A percentile compares a stretch with the other conserved stretches of the same genome.
phyloP scores from a whole-genome alignment of 2,329 filamentous ascomycete species.

The Cladosporium oxysporum region DNA sequence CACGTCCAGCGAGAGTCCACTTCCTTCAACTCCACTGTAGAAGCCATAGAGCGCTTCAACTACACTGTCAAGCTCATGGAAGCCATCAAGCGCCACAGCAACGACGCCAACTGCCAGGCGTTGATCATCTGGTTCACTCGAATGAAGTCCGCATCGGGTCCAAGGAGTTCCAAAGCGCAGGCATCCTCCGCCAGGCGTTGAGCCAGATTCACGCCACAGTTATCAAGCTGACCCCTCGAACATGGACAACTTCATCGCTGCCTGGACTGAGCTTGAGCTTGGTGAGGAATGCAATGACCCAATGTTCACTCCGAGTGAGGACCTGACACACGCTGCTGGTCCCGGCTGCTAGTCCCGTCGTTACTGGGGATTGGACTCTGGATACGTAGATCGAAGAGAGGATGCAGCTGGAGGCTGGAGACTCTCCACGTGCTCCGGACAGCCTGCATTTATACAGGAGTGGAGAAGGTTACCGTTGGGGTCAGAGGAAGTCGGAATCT shows the following conservation, averaged over 20 bases:
- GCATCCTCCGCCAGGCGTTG: neutral
- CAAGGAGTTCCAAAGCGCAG: neutral
- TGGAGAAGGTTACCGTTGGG: neutral
- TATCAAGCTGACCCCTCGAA: too few species aligned
- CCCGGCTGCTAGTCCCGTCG: neutral
- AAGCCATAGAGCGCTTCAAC: neutral
- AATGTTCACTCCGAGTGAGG: too few species aligned
- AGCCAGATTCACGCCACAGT: too few species aligned
- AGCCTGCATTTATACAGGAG: neutral
- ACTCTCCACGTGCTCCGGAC: neutral
- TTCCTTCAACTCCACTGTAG: neutral
- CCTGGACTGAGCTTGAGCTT: neutral
- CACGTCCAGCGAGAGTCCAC: neutral
- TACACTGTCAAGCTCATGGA: neutral
- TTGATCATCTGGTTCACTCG: neutral
- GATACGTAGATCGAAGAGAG: neutral
- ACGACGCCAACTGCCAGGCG: neutral
- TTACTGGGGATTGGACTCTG: neutral
- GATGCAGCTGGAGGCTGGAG: neutral
- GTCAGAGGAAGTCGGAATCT: neutral
- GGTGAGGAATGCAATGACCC: neutral
- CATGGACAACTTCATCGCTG: too few species aligned
- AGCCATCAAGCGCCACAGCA: neutral
- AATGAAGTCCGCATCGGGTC: neutral
- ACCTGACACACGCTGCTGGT: too few species aligned